Evolutionary conservation across 768 basidiomycete genomes (phyloP), one percentile per base, ranked within the genome.

Genomic region (Pholiota molesta): DNA sequence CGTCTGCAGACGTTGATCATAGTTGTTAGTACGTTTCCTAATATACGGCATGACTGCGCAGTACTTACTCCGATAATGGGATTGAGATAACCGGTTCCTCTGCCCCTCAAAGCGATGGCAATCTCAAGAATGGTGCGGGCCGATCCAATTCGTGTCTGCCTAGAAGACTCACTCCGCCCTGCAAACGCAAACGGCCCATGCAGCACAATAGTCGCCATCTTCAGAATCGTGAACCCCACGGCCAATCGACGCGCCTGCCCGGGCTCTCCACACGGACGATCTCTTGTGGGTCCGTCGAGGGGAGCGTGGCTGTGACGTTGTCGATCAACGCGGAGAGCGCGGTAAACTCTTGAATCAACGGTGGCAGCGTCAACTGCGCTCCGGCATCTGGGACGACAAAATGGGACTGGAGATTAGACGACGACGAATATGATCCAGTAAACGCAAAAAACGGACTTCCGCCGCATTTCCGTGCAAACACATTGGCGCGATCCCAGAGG

Each of bases 181-280:
- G 63, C 61, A 14, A 65, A 63, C 9, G 68, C 68, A 52, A 76
- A 73, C 4, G 71, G 64, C 13, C 59, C 66, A 45, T 78, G 75
- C 3, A 81, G 72, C 40, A 75, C 74, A 55, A 80, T 75, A 0
- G 71, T 68, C 11, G 79, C 75, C 9, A 74, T 68, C n/a, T 74
- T 70, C 6, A 76, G 68, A 23, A 81, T 64, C 44, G 74, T 75
- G 52, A 76, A 76, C 13, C 74, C 75, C 4, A 79, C 64, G 21
- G 75, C 64, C 5, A 77, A 45, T 2, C 67, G 63, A 14, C 71
- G 70, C 45, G 62, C 66, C 42, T 60, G 58, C 33, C 70, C 1
- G 57, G 55, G 21, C 60, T 62, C 33, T 61, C 62, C 17, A 68
- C 39, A n/a, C 65, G 62, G 39, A 53, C 49, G 21, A 70, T 42